Evolutionary conservation across 2,329 filamentous ascomycete genomes (phyloP).

Genomic region (Monosporascus sp.): DNA sequence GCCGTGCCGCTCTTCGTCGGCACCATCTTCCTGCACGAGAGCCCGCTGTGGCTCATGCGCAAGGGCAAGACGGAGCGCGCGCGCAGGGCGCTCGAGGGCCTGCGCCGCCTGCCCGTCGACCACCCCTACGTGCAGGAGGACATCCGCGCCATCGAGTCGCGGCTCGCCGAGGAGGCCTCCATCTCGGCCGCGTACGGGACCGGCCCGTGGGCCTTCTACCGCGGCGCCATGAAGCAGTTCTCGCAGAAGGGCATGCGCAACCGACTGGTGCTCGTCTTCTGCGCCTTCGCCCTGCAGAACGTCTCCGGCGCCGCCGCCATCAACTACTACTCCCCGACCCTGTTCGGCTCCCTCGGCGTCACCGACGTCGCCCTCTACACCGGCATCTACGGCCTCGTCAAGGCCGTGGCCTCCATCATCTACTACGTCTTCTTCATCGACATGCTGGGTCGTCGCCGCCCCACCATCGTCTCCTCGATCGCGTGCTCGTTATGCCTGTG

Average conservation of each 20-base stretch:
- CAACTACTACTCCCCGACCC: constrained; percentile 38
- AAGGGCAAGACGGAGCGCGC: constrained; percentile 35
- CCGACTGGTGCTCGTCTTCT: constrained; percentile 32
- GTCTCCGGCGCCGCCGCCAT: constrained; percentile 37
- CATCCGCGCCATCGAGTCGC: constrained; percentile 37
- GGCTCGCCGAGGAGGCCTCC: constrained; percentile 29
- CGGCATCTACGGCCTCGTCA: constrained; percentile 45
- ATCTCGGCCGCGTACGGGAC: constrained; percentile 28
- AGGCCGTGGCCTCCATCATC: constrained; percentile 35
- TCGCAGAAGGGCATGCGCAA: constrained; percentile 36
- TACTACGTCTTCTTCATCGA: constrained; percentile 37
- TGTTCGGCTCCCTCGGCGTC: constrained; percentile 40
- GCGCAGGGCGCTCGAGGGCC: constrained; percentile 31
- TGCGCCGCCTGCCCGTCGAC: constrained; percentile 39
- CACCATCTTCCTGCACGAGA: constrained; percentile 37
- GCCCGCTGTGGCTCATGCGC: constrained; percentile 37
- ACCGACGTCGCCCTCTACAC: constrained; percentile 40
- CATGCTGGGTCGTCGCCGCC: constrained; percentile 33
- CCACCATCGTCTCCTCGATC: constrained; percentile 42
- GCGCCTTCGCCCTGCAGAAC: constrained; percentile 34
- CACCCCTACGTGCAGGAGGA: constrained; percentile 41
- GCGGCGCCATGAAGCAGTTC: constrained; percentile 29
- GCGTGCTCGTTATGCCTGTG: constrained; percentile 44
- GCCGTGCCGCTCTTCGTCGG: constrained; percentile 37
- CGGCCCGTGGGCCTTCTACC: constrained; percentile 29